These are phyloP conservation scores for Colletotrichum euphorbiae DNA, from an alignment of 2,329 filamentous ascomycete genomes.

Conservation along the genomic window DNA sequence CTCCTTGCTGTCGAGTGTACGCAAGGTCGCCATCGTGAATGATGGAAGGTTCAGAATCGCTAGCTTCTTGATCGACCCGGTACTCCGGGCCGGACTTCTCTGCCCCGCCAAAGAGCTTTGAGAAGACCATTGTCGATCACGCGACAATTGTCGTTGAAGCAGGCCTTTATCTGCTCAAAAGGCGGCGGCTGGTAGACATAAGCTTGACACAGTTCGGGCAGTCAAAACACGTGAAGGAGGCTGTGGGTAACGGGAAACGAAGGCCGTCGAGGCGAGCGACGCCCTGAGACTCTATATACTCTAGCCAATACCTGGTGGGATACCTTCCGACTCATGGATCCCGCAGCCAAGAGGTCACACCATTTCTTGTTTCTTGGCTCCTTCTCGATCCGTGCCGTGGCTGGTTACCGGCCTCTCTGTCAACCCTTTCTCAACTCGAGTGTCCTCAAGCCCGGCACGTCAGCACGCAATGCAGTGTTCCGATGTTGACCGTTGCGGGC, in stretches of 20 bases:
- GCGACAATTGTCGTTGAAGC: background rate
- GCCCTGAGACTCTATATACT: conserved; percentile 1
- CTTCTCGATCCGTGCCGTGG: conserved; percentile 15
- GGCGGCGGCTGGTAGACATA: too few species aligned
- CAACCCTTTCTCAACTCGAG: conserved; percentile 3
- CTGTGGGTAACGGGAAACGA: background rate
- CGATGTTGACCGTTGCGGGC: background rate
- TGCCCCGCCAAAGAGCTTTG: conserved; percentile 28
- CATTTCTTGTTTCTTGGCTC: conserved; percentile 28
- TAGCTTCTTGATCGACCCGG: conserved; percentile 31
- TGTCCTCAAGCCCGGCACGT: background rate
- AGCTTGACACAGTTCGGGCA: too few species aligned
- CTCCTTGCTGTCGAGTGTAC: conserved; percentile 55
- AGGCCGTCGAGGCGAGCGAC: background rate
- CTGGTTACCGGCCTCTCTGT: background rate
- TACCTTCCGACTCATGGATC: conserved; percentile 14
- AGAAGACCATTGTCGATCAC: conserved; percentile 25
- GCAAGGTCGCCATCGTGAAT: conserved; percentile 55
- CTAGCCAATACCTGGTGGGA: too few species aligned
- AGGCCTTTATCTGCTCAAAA: too few species aligned
- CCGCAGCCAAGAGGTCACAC: conserved; percentile 28
- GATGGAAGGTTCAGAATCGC: conserved; percentile 45
- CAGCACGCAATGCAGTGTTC: conserved; percentile 29
- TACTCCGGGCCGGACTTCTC: conserved; percentile 20
- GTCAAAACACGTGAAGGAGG: background rate